Percentiles rank a stretch among this genome's conserved stretches.
These are phyloP conservation scores for Kuraishia piskuri DNA, from an alignment of 805 yeast genomes.

Conservation along the genomic window DNA sequence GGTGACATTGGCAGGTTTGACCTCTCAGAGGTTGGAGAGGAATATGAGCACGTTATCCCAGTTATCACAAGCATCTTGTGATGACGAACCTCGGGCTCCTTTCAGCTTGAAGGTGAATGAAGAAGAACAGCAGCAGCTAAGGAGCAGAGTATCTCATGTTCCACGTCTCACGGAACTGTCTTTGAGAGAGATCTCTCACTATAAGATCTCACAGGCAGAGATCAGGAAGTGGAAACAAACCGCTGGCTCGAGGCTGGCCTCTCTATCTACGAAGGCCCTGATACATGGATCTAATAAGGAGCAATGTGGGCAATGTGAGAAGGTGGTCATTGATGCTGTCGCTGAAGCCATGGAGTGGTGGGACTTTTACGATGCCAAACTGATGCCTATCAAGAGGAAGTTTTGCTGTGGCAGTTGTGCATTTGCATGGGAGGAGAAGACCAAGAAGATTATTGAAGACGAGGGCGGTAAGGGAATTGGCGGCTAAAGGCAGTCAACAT, in stretches of 20 bases:
- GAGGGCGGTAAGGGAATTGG: too few species aligned
- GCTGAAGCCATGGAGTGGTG: constrained; percentile 63
- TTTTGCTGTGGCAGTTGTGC: constrained; percentile 50
- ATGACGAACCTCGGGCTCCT: constrained; percentile 10
- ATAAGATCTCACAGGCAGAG: constrained; percentile 47
- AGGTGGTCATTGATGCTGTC: constrained; percentile 41
- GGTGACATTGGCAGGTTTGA: constrained; percentile 12
- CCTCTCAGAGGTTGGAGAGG: constrained; percentile 17
- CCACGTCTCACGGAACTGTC: constrained; percentile 42
- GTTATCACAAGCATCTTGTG: too few species aligned
- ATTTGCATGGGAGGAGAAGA: constrained; percentile 17
- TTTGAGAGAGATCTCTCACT: constrained; percentile 38
- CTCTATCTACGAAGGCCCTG: constrained; percentile 41
- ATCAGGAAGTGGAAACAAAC: constrained; percentile 42
- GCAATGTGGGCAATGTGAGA: constrained; percentile 42
- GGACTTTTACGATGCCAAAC: constrained; percentile 43
- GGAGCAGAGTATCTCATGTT: constrained; percentile 16
- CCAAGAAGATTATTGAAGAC: not conserved
- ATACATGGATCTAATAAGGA: constrained; percentile 42
- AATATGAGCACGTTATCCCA: constrained; percentile 19
- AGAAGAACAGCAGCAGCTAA: constrained; percentile 11
- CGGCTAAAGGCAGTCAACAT: not conserved
- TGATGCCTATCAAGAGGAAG: constrained; percentile 43
- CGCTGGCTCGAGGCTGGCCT: constrained; percentile 36
- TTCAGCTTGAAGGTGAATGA: constrained; percentile 10